Evolutionary conservation across 177 flowering plant genomes (phyloP).

Genomic region (Tripterygium wilfordii): DNA sequence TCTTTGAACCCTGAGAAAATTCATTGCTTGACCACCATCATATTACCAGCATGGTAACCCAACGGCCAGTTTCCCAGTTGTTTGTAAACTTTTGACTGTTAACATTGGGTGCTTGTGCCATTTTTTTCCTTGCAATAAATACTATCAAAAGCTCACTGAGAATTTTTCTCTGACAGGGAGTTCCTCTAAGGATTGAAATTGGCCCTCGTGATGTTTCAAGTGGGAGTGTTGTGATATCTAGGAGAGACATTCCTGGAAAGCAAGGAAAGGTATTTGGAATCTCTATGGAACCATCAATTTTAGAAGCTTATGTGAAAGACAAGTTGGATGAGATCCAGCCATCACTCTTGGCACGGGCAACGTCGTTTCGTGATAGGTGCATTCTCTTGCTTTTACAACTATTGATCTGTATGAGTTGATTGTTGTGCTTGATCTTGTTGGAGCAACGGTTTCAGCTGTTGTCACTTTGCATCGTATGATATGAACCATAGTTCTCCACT

Average conservation of each 20-base stretch:
- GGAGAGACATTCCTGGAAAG: constrained; percentile 95
- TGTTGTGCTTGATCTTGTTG: no score
- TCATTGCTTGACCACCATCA: no score
- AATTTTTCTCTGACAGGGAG: constrained; percentile 49
- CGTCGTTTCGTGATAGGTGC: constrained; percentile 70
- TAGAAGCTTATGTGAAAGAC: constrained; percentile 57
- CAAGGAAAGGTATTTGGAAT: constrained; percentile 88
- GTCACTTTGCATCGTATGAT: no score
- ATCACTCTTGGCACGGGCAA: constrained; percentile 66
- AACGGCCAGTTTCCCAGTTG: no score
- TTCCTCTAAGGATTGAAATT: constrained; percentile 89
- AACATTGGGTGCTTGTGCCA: not conserved
- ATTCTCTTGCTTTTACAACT: not conserved
- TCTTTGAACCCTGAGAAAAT: not conserved
- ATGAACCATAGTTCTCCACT: no score
- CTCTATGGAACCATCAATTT: constrained; percentile 65
- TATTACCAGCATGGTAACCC: no score
- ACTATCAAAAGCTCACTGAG: no score
- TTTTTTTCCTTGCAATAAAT: no score
- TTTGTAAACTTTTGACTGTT: not conserved
- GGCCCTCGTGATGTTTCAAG: constrained; percentile 96
- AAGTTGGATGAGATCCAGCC: constrained; percentile 79
- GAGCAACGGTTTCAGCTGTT: no score
- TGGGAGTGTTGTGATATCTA: constrained; percentile 72
- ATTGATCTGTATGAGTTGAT: no score